Conservation (phyloP, 140 eudicot genomes). For the Artemisia princeps region DNA sequence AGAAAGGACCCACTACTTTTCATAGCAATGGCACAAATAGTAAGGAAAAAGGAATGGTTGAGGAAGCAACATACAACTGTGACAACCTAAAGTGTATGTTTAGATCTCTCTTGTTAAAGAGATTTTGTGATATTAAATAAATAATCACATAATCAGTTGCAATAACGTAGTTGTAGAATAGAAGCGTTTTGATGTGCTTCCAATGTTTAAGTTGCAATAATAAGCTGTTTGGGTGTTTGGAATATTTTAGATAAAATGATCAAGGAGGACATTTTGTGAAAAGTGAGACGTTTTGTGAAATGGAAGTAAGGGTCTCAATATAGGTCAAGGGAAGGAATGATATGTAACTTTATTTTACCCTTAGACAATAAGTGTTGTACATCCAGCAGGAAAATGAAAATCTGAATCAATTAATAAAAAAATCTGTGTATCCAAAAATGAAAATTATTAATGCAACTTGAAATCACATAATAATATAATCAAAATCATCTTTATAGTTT, state of each 20-base stretch:
- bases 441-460: neutral
- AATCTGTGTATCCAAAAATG: no score
- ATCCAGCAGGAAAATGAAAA: neutral
- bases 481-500: neutral
- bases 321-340: neutral
- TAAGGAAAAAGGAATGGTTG: neutral
- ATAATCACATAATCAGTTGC: constrained; percentile 11
- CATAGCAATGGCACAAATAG: neutral
- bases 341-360: no score
- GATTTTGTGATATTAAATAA: neutral
- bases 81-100: neutral
- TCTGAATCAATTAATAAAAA: neutral
- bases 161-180: neutral
- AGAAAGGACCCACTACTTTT: neutral
- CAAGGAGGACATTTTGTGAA: neutral
- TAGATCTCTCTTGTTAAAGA: neutral
- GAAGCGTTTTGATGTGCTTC: neutral
- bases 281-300: neutral
- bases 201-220: neutral
- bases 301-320: neutral
- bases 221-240: neutral
- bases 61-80: constrained; percentile 13
- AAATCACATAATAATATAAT: neutral
- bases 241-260: neutral
- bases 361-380: neutral